Evolutionary conservation across 116 monocot genomes (phyloP), one percentile per base, ranked within the genome.

Genomic region (Iris pallida): DNA sequence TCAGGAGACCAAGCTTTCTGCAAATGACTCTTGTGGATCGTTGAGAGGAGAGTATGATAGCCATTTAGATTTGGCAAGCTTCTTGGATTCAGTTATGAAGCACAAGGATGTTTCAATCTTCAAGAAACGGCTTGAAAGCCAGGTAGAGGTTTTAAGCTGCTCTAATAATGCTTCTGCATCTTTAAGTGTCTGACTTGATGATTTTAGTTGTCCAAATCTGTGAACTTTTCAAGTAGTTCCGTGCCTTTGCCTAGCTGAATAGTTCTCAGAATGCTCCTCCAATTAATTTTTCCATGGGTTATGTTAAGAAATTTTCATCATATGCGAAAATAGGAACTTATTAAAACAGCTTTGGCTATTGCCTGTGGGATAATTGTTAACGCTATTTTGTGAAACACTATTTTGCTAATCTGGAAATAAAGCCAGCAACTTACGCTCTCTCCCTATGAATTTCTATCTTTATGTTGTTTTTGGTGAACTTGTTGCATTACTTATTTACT

Each of bases 31-130:
- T 58, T 12, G 15, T 70, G 18, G 16, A 53, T 45, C 66, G 19
- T 53, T 17, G 15, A 43, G 12, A 47, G 16, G 10, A 15, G 65
- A 75, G 42, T 20, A 71, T 57, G 42, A 71, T 56, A 55, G 15
- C 20, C 65, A 61, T 17, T 5, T 63, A 8, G 60, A 81, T 77
- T 51, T 82, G 59, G 52, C 63, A 47, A 49, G 10, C 20, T 71
- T 81, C 44, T 43, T 85, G 49, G 68, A 85, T 68, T 68, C 53
- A 53, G 61, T 88, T 68, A n/a, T 59, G 53, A 47, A 74, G 76
- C 66, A 82, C 7, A 56, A 69, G 63, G 79, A 68, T 59, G 71
- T 64, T 51, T 82, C 73, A n/a, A 42, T 81, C 45, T 85, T 81
- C 70, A 61, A 61, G 55, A 45, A 16, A 41, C 73, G 63, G 44